Base-by-base conservation (phyloP, 257 asterid genomes). In the Euphrasia confusa region DNA sequence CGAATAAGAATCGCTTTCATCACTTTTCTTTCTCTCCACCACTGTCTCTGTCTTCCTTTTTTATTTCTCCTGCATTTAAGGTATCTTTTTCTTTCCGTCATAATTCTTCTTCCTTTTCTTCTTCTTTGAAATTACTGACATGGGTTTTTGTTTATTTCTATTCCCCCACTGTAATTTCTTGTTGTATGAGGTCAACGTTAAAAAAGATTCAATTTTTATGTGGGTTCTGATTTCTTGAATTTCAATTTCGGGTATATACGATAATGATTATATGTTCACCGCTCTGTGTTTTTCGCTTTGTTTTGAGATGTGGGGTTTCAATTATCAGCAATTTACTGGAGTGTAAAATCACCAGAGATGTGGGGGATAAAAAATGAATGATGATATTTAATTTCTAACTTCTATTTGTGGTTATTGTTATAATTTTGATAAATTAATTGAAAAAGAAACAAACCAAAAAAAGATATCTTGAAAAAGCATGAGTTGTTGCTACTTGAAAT, bases 181-280 rank as follows among this genome's bases (percentile, higher is more conserved):
- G 70, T 32, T 67, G 72, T 49, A 39, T 32, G 70, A 50, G 75
- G 77, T 75, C 73, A 75, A 75, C 77, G 60, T 60, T 14, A 9
- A 33, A 53, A 61, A 64, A 50, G 60, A 65, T 56, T 58, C 74
- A 27, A 54, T 66, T 54, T 71, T 76, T 73, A 75, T 2, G 32
- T 39, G 26, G 7, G 55, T 7, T 50, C 56, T 15, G 14, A 10
- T 70, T 70, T 37, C 32, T 3, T 53, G 37, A 17, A 2, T 47
- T 59, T 58, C 17, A 32, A 60, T 15, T 68, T 40, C 15, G 13
- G 48, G n/a, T n/a, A n/a, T n/a, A 12, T 53, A n/a, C 40, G n/a
- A 10, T 33, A 26, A 35, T 24, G 35, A 28, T 37, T 37, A 28
- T 37, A 12, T 69, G 33, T 9, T 58, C 28, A 7, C 49, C 54